Evolutionary conservation across 2,329 filamentous ascomycete species (phyloP).

Genomic region (Endoconidiophora polonica): DNA sequence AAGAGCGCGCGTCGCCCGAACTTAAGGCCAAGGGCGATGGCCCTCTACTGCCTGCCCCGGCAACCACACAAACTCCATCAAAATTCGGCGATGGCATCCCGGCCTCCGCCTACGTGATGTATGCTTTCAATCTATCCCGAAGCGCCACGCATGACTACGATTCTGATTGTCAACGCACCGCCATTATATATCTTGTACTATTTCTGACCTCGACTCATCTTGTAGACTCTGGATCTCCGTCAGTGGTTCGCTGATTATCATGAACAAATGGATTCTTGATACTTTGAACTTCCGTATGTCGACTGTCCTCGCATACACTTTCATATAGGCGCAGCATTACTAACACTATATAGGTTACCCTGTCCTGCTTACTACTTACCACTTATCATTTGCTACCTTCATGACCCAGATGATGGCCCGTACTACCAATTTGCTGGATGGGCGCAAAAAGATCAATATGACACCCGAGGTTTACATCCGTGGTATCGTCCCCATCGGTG

Average conservation of each 20-base stretch:
- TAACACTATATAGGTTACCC: constrained; percentile 36
- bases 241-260: constrained; percentile 88
- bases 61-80: constrained; percentile 59
- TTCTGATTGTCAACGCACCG: neutral
- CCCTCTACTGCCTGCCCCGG: constrained; percentile 40
- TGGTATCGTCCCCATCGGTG: constrained; percentile 82
- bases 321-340: neutral
- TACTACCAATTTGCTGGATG: constrained; percentile 79
- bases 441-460: constrained; percentile 94
- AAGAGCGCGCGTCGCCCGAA: constrained; percentile 70
- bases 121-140: constrained; percentile 19
- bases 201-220: neutral
- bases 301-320: neutral
- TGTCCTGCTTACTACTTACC: constrained; percentile 87
- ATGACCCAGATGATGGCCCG: constrained; percentile 89
- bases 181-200: neutral
- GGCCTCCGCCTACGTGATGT: constrained; percentile 72
- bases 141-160: neutral
- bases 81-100: constrained; percentile 58
- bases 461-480: constrained; percentile 83
- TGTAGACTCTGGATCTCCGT: constrained; percentile 58
- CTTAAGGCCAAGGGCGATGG: constrained; percentile 36
- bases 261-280: constrained; percentile 97
- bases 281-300: constrained; percentile 54
- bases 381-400: constrained; percentile 78